Base-by-base conservation (phyloP, 768 basidiomycete species). In the Dendrothele bispora region DNA sequence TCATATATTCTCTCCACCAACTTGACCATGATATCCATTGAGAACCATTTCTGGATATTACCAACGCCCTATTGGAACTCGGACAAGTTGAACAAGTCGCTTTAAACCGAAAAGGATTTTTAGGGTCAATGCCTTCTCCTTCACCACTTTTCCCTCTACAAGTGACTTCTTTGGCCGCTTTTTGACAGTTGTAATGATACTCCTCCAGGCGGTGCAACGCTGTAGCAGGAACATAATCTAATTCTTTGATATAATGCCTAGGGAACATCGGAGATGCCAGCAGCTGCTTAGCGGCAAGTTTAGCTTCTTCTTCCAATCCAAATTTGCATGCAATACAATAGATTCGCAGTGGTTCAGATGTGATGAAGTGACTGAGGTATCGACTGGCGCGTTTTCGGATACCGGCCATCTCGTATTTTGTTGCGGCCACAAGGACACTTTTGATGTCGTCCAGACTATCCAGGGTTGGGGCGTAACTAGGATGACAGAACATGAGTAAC, bases 161-260 rank as follows among this genome's bases (percentile, higher is more conserved):
- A n/a, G n/a, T n/a, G n/a, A n/a, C n/a, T n/a, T n/a, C n/a, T n/a
- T n/a, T n/a, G n/a, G n/a, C n/a, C n/a, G n/a, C n/a, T n/a, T n/a
- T n/a, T n/a, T n/a, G n/a, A n/a, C n/a, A n/a, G n/a, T n/a, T n/a
- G n/a, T 60, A 39, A 50, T 68, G 67, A 50, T 67, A 69, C 14
- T 55, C 47, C 43, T 67, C 59, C 12, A 70, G 57, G 6, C 60
- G 59, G 46, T 63, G 55, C 44, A 61, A 60, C 26, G 52, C 55
- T 0, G 58, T 63, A 5, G 60, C 68, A 1, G 54, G 57, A 49
- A 70, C 61, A 20, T 55, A 28, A 43, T 64, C 67, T 26, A 71
- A 55, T 49, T 69, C 68, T 1, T 54, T 30, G 15, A 57, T 60
- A 48, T 66, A 69, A 10, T 49, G 18, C 21, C 51, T 34, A 10